Evolutionary conservation across 345 rosid genomes (phyloP).

Genomic region (Cardamine resedifolia): DNA sequence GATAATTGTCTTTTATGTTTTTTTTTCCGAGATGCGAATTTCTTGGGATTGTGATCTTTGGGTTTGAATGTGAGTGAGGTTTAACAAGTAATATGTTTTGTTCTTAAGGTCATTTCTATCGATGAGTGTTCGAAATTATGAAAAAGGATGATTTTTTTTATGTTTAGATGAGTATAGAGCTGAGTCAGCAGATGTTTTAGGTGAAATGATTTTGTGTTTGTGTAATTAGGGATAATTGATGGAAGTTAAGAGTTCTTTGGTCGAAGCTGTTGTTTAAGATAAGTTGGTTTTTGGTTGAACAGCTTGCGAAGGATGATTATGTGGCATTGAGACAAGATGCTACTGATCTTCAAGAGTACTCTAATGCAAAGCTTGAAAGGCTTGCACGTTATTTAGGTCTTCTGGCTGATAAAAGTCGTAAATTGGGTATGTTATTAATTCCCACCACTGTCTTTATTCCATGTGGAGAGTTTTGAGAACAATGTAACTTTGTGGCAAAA

Average conservation of each 20-base stretch:
- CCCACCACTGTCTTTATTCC: background rate
- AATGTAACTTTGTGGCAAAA: background rate
- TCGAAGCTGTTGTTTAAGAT: background rate
- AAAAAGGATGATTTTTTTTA: background rate
- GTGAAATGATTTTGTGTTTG: background rate
- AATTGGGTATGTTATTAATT: slow-evolving; percentile 54
- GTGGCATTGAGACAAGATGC: slow-evolving; percentile 87
- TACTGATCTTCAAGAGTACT: slow-evolving; percentile 82
- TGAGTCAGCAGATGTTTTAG: background rate
- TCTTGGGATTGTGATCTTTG: background rate
- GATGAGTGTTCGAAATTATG: background rate
- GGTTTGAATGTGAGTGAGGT: background rate
- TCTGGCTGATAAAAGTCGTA: slow-evolving; percentile 79
- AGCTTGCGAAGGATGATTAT: slow-evolving; percentile 81
- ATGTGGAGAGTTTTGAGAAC: background rate
- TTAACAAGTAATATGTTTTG: background rate
- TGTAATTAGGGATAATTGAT: background rate
- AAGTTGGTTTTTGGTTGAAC: slow-evolving; percentile 26
- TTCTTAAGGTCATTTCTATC: background rate
- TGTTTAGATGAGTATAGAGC: background rate
- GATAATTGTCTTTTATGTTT: background rate
- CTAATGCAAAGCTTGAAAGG: slow-evolving; percentile 88
- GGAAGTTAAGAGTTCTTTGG: background rate
- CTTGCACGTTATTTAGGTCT: slow-evolving; percentile 94
- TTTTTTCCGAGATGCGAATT: background rate